Percentiles rank a stretch among this genome's conserved stretches.
phyloP scores from a whole-genome alignment of 257 asterid species.

The Petrea volubilis region DNA sequence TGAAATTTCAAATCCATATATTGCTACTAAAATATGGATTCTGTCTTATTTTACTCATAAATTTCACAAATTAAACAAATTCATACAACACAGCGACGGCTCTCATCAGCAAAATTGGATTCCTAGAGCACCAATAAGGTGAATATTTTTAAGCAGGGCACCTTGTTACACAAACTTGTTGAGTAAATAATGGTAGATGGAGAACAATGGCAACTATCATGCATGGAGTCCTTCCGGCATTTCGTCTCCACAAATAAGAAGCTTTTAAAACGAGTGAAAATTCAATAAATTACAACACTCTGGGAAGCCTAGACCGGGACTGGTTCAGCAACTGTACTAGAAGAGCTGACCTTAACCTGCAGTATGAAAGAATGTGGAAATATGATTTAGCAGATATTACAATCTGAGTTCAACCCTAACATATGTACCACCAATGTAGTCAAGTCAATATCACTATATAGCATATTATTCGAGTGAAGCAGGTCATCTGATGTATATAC shows the following conservation, averaged over 20 bases:
- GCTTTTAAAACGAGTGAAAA: background rate
- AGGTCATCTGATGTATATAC: constrained; percentile 48
- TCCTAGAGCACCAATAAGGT: constrained; percentile 15
- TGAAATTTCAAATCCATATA: background rate
- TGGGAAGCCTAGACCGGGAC: constrained; percentile 51
- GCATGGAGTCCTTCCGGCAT: background rate
- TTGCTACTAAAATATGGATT: constrained; percentile 5
- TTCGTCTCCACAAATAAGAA: constrained; percentile 16
- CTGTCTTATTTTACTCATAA: constrained; percentile 11
- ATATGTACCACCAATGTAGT: constrained; percentile 11
- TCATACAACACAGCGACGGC: constrained; percentile 30
- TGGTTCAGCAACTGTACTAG: constrained; percentile 64
- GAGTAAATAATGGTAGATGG: constrained; percentile 11
- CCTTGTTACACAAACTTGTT: background rate
- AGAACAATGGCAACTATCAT: constrained; percentile 3
- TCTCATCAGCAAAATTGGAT: constrained; percentile 36
- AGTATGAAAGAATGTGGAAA: constrained; percentile 17
- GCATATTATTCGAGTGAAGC: constrained; percentile 23
- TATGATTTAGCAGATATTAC: background rate
- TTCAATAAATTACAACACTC: constrained; percentile 16
- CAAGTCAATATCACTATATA: constrained; percentile 11
- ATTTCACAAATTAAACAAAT: constrained; percentile 24
- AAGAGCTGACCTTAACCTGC: constrained; percentile 69
- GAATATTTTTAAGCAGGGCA: background rate
- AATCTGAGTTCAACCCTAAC: background rate